phyloP scores from a whole-genome alignment of 2,329 filamentous ascomycete species.

The Thelonectria rubi region DNA sequence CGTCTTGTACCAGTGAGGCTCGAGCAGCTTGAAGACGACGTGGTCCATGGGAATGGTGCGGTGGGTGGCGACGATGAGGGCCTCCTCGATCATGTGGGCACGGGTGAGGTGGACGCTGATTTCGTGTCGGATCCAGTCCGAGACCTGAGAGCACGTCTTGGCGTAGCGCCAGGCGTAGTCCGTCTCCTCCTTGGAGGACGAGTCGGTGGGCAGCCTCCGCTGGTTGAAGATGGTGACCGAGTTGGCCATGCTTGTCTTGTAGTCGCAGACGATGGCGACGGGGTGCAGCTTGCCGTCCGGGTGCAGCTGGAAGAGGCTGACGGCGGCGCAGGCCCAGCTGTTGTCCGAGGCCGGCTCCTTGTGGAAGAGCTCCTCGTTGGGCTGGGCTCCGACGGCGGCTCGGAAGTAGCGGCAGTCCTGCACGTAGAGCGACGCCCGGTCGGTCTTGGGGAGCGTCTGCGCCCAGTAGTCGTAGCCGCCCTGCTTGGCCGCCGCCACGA shows the following conservation, averaged over 20 bases:
- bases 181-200: conserved; percentile 30
- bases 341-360: conserved; percentile 42
- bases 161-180: conserved; percentile 64
- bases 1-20: conserved; percentile 61
- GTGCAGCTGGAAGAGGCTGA: conserved; percentile 55
- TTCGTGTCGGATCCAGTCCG: conserved; percentile 60
- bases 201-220: conserved; percentile 46
- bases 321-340: conserved; percentile 51
- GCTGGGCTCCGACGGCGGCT: conserved; percentile 44
- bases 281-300: conserved; percentile 57
- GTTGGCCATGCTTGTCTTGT: conserved; percentile 51
- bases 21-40: conserved; percentile 53
- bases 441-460: conserved; percentile 39
- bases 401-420: conserved; percentile 57
- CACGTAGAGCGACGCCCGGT: conserved; percentile 49
- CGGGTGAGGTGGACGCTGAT: conserved; percentile 56
- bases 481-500: conserved; percentile 46
- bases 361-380: conserved; percentile 41
- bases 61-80: conserved; percentile 57
- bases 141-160: conserved; percentile 58
- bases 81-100: conserved; percentile 58
- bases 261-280: conserved; percentile 59
- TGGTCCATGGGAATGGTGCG: conserved; percentile 54
- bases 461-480: conserved; percentile 47
- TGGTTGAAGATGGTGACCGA: conserved; percentile 62